These are phyloP conservation scores for Entonaema liquescens DNA, from an alignment of 495 filamentous ascomycete species.

Conservation along the genomic window DNA sequence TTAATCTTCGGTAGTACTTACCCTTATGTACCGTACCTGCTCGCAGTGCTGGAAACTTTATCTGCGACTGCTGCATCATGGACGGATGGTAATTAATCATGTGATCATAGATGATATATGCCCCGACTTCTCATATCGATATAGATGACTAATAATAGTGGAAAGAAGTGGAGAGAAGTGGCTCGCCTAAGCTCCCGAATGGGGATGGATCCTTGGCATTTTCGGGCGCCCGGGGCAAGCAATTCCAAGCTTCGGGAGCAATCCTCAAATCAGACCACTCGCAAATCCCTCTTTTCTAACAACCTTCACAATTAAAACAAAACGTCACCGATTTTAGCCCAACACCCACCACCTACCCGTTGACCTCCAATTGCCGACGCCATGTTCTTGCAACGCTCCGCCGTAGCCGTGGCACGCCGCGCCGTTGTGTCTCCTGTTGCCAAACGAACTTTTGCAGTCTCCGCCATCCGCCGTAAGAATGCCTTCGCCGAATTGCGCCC, in stretches of 20 bases:
- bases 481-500: constrained; percentile 10
- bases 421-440: constrained; percentile 67
- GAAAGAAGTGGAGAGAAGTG: background rate
- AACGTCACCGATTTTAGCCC: constrained; percentile 20
- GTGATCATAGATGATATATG: background rate
- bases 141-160: background rate
- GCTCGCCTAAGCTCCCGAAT: constrained; percentile 31
- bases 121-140: background rate
- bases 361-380: constrained; percentile 45
- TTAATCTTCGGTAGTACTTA: background rate
- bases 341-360: background rate
- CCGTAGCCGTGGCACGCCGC: constrained; percentile 74
- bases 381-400: constrained; percentile 89
- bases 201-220: constrained; percentile 35
- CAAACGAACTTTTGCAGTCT: constrained; percentile 66
- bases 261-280: constrained; percentile 46
- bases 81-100: constrained; percentile 8
- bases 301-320: constrained; percentile 21
- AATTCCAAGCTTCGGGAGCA: constrained; percentile 28
- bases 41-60: background rate
- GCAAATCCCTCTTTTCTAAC: constrained; percentile 43
- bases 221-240: constrained; percentile 32
- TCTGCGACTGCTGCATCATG: background rate
- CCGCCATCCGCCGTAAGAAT: constrained; percentile 67
- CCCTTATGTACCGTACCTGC: background rate